Evolutionary conservation across 2,329 filamentous ascomycete species (phyloP).

Genomic region (Exophiala mesophila): DNA sequence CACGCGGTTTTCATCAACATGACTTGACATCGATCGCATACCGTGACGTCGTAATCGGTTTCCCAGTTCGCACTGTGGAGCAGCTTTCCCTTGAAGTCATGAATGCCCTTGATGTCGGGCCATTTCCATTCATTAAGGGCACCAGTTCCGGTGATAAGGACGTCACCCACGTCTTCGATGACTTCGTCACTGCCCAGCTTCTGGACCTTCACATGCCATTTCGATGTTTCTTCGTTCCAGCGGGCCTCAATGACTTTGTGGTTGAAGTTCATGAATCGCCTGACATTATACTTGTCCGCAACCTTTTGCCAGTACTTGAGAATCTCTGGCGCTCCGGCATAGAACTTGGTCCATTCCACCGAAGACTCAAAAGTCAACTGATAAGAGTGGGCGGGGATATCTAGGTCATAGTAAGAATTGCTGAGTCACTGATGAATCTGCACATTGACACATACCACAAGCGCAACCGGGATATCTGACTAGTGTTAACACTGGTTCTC

Average conservation of each 20-base stretch:
- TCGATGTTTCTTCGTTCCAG: constrained; percentile 24
- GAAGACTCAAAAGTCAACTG: constrained; percentile 19
- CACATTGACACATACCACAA: constrained; percentile 11
- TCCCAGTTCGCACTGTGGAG: constrained; percentile 33
- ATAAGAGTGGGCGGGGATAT: constrained; percentile 23
- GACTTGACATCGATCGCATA: neutral
- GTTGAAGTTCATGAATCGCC: constrained; percentile 28
- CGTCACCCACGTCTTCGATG: constrained; percentile 40
- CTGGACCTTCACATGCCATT: constrained; percentile 24
- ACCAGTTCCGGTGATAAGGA: constrained; percentile 55
- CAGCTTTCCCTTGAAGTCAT: constrained; percentile 29
- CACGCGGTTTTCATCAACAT: neutral
- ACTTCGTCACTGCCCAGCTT: constrained; percentile 17
- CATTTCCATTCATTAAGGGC: constrained; percentile 52
- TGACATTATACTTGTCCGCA: constrained; percentile 24
- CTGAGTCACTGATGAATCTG: neutral
- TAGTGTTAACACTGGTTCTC: no score
- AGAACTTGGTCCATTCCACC: constrained; percentile 24
- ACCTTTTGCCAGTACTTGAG: constrained; percentile 23
- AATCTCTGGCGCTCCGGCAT: constrained; percentile 25
- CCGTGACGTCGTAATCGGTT: constrained; percentile 17
- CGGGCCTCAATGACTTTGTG: constrained; percentile 26
- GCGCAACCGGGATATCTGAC: constrained; percentile 20
- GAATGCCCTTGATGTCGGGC: constrained; percentile 30
- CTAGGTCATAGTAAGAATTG: constrained; percentile 2